Evolutionary conservation across 768 basidiomycete genomes (phyloP), one percentile per base, ranked within the genome.

Genomic region (Amanita molliuscula): DNA sequence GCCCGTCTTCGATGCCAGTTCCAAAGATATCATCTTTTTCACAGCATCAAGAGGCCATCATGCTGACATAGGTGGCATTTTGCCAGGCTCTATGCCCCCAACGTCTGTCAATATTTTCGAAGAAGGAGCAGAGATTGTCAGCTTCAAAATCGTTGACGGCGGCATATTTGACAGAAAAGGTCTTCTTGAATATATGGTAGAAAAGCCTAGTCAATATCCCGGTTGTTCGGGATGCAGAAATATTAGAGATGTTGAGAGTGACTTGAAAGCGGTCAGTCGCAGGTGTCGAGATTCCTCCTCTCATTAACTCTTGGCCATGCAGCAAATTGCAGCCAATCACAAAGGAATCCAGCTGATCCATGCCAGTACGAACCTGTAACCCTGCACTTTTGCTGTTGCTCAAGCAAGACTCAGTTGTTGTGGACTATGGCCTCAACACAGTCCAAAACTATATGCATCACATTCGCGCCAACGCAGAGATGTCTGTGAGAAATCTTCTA

Each of bases 251-350:
- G 92, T 95, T 1, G 92, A 92, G 67, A 91, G 88, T 58, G 92
- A 95, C 62, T 62, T 95, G 44, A 90, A 91, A 65, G 92, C 92
- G 48, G 88, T 90, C 55, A 53, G 83, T 44, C 21, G 15, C n/a
- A 67, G 23, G 21, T 29, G 44, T 47, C 21, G 47, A 26, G 6
- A 23, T 6, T 23, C 37, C 20, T 16, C 18, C 43, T 43, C 31
- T 35, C 18, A 43, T 11, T 50, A 41, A 47, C 41, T 58, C 40
- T 34, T 21, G 34, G 44, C 36, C 34, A 44, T 54, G 13, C 44
- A 91, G 88, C 91, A 94, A 89, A 84, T 94, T 54, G 89, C 91
- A 1, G 90, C 92, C 6, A 96, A 96, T 61, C 79, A 92, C 65
- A 93, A 94, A 67, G 94, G 91, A 10, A 81, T 89, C 29, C 84